Conservation (phyloP, 495 filamentous ascomycete genomes). For the Aspergillus heteromorphus region DNA sequence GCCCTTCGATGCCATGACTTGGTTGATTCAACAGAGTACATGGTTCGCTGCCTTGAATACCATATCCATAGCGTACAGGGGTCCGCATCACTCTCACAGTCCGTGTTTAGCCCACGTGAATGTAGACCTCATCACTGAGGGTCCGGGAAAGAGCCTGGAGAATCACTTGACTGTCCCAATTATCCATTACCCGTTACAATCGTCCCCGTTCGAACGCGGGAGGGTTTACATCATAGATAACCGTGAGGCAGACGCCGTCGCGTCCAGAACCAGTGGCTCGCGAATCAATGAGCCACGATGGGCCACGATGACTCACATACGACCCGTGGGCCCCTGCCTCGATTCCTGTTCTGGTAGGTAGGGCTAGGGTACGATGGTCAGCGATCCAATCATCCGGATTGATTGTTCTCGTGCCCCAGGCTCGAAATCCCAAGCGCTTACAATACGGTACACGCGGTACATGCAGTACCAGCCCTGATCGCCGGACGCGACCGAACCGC, state of each 20-base stretch:
- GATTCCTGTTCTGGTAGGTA: neutral
- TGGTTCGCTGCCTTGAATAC: neutral
- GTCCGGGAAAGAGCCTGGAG: no score
- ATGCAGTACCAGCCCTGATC: neutral
- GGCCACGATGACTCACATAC: neutral
- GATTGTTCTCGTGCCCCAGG: slow-evolving; percentile 2
- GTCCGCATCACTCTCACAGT: no score
- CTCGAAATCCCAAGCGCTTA: neutral
- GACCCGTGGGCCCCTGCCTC: neutral
- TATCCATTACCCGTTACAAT: no score
- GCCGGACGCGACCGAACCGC: slow-evolving; percentile 12
- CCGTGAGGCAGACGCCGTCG: neutral
- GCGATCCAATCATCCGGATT: neutral
- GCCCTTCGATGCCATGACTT: no score
- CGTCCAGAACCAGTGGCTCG: neutral
- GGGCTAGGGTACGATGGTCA: neutral
- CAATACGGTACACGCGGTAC: neutral
- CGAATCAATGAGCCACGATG: neutral
- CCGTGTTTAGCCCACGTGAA: no score
- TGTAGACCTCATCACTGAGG: no score
- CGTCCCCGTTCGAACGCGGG: no score
- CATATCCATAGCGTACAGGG: no score
- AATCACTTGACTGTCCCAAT: no score
- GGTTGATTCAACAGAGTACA: no score
- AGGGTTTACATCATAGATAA: neutral